These are phyloP conservation scores for Penicillium sp. DNA, from an alignment of 2,329 filamentous ascomycete genomes.

Conservation along the genomic window DNA sequence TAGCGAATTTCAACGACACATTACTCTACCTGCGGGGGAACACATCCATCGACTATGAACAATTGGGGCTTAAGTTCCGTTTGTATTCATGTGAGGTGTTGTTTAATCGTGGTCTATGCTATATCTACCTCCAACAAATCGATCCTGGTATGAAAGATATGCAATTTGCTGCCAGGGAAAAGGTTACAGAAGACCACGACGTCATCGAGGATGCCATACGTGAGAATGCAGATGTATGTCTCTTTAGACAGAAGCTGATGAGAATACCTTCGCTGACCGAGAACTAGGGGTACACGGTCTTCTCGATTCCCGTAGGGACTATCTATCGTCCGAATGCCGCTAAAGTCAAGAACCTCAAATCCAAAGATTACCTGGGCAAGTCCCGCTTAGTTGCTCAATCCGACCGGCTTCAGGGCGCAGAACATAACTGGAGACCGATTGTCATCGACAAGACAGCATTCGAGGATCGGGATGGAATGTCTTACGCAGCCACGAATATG, in stretches of 20 bases:
- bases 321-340: conserved; percentile 95
- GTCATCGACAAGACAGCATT: conserved; percentile 53
- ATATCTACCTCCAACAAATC: conserved; percentile 92
- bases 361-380: conserved; percentile 96
- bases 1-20: conserved; percentile 98
- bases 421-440: conserved; percentile 74
- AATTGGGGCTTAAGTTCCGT: conserved; percentile 92
- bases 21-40: conserved; percentile 92
- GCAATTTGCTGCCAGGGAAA: conserved; percentile 87
- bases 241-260: not conserved
- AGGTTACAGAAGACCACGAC: conserved; percentile 92
- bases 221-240: conserved; percentile 79
- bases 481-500: conserved; percentile 87
- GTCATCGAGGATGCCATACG: conserved; percentile 96
- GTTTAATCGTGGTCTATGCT: conserved; percentile 95
- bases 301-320: conserved; percentile 94
- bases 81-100: conserved; percentile 96
- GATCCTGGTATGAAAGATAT: conserved; percentile 90
- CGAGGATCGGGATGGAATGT: conserved; percentile 86
- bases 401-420: conserved; percentile 63
- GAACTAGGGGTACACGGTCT: conserved; percentile 87
- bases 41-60: conserved; percentile 96
- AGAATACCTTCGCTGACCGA: not conserved
- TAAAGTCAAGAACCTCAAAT: conserved; percentile 97
- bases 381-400: conserved; percentile 89